Base-by-base conservation (phyloP, 1,284 basidiomycete genomes). In the Stereum hirsutum region DNA sequence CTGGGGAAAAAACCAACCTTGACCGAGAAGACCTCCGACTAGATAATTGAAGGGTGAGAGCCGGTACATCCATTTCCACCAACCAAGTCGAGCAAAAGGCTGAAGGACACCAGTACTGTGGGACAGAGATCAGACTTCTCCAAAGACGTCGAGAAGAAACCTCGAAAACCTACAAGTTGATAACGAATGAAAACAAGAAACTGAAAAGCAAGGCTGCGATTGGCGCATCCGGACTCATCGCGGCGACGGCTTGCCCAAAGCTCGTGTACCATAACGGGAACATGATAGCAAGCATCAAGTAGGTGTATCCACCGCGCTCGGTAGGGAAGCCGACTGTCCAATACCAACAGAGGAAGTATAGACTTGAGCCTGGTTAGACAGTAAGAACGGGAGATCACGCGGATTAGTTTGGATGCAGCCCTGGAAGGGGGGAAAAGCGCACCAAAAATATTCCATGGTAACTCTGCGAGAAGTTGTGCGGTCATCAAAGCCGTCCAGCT, bases 1-100 rank as follows among this genome's bases (percentile, higher is more conserved):
- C n/a, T n/a, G n/a, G n/a, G n/a, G n/a, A n/a, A n/a, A n/a, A n/a
- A 23, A 38, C 51, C 11, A 32, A 70, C 71, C 63, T 59, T 75
- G 67, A 2, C 71, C 70, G 26, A 75, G 55, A 28, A 79, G 54
- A 28, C 70, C 78, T 52, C 80, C 78, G 37, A 78, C 70, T 32
- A 81, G 64, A 54, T 81, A 82, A 7, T 81, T 85, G 62, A 78
- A 89, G 0, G 88, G 88, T 2, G 83, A 86, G 5, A 89, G 61
- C 40, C 70, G 73, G 62, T 89, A 87, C 80, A 89, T 86, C 81
- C 86, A 90, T 49, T 66, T 65, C 86, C 85, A 89, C 80, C 85
- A 89, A 6, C 78, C 80, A 6, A 89, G 72, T 15, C 69, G 59
- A 2, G 66, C 53, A 61, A 65, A 82, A 1, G 80, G 80, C 57